Base-by-base conservation (phyloP, 345 rosid genomes). In the Hibiscus trionum region DNA sequence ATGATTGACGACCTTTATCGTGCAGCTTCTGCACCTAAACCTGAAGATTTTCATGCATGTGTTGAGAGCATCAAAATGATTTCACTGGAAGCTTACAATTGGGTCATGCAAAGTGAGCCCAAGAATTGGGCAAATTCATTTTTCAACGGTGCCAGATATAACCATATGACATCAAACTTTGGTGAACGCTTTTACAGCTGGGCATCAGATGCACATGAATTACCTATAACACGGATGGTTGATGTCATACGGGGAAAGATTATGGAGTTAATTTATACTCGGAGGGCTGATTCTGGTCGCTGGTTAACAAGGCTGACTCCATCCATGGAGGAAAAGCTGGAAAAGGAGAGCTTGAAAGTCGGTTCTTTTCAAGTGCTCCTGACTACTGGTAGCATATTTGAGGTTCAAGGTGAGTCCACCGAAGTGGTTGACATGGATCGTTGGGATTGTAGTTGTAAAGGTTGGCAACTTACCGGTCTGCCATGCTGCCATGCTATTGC, bases 171-270 rank as follows among this genome's bases (percentile, higher is more conserved):
- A 4, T 88, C 98, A 14, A 88, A 94, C 78, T 87, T 90, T 24
- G 96, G 96, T 3, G 91, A 88, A 75, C 83, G 82, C 29, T 91
- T 94, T 75, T 91, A 88, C 72, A 84, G 86, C 68, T 94, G 97
- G 92, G 88, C 77, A 4, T 83, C 97, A 0, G 97, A 94, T 27
- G 90, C 96, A 24, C 84, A 91, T 24, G 98, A 91, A 46, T 78
- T 94, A 21, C 98, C 97, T 8, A 94, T 94, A 69, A 94, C 96
- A 7, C 97, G 91, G 75, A 86, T 90, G 98, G 90, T 94, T 47
- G 96, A 94, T 73, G 85, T 84, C 73, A 85, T 94, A 71, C 80
- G 86, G 10, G 83, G 87, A 53, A 94, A 91, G 78, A 88, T 91
- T 69, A 83, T 84, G 96, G 93, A 83, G 73, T 75, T 88, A 73